These are phyloP conservation scores for Puccinia horiana DNA, from an alignment of 1,284 basidiomycete genomes.

Conservation along the genomic window DNA sequence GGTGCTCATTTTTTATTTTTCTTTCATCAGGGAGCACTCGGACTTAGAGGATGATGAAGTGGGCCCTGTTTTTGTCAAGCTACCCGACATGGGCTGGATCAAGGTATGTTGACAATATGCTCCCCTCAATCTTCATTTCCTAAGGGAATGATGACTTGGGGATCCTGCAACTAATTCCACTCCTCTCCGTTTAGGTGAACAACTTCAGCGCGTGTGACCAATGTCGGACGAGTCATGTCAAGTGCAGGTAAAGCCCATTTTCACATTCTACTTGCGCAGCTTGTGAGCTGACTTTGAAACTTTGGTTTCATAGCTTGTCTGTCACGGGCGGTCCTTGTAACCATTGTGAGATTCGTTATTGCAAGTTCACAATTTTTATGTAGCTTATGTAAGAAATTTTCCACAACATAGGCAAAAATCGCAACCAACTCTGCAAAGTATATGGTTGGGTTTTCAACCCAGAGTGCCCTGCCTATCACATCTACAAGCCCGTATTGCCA, in stretches of 20 bases:
- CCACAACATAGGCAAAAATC: conserved; percentile 26
- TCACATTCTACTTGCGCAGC: not conserved
- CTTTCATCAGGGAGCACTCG: not conserved
- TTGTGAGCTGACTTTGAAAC: not conserved
- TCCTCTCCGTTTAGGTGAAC: not conserved
- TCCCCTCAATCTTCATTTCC: not conserved
- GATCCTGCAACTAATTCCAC: not conserved
- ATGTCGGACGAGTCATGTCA: conserved; percentile 30
- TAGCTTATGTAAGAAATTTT: not conserved
- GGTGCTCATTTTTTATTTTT: not conserved
- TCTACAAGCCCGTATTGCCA: conserved; percentile 32
- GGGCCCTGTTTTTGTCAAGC: conserved; percentile 19
- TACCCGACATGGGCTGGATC: conserved; percentile 16
- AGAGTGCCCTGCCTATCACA: conserved; percentile 5
- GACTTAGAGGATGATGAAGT: conserved; percentile 15
- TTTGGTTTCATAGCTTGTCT: conserved; percentile 3
- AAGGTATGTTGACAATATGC: not conserved
- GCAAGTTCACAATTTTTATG: not conserved
- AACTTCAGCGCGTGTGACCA: conserved; percentile 39
- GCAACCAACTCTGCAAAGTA: conserved; percentile 20
- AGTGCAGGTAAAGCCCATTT: conserved; percentile 15
- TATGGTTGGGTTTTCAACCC: conserved; percentile 30
- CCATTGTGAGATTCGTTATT: conserved; percentile 11
- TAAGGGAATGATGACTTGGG: not conserved
- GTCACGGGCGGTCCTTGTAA: conserved; percentile 27